Conservation (phyloP, 768 basidiomycete genomes). For the Mycena latifolia region DNA sequence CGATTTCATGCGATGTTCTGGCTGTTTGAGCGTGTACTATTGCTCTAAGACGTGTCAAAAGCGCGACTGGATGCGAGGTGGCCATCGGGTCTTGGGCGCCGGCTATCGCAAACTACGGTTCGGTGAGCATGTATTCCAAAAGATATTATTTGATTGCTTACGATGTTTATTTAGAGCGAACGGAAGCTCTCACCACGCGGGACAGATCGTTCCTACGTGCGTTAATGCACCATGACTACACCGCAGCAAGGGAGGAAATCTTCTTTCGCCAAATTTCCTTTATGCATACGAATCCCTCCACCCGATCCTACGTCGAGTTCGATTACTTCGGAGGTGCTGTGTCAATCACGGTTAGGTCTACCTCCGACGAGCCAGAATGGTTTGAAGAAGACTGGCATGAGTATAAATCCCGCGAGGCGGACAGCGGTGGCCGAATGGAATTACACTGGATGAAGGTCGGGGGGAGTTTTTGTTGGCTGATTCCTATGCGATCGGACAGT, state of each 20-base stretch:
- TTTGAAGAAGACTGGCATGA: background rate
- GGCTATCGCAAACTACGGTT: background rate
- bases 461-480: background rate
- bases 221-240: background rate
- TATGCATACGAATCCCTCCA: background rate
- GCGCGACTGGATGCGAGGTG: background rate
- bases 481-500: background rate
- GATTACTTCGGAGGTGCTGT: background rate
- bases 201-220: slow-evolving; percentile 8
- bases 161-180: background rate
- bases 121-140: background rate
- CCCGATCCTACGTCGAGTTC: background rate
- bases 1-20: slow-evolving; percentile 8
- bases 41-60: slow-evolving; percentile 1
- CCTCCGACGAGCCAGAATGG: background rate
- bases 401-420: background rate
- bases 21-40: slow-evolving; percentile 5
- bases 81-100: background rate
- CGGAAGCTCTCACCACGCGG: background rate
- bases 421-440: background rate
- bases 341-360: background rate
- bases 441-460: background rate
- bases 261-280: background rate
- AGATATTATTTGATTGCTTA: background rate
- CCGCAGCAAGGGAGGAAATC: background rate